Conservation (phyloP, 331 rosid genomes). For the Dryas integrifolia region DNA sequence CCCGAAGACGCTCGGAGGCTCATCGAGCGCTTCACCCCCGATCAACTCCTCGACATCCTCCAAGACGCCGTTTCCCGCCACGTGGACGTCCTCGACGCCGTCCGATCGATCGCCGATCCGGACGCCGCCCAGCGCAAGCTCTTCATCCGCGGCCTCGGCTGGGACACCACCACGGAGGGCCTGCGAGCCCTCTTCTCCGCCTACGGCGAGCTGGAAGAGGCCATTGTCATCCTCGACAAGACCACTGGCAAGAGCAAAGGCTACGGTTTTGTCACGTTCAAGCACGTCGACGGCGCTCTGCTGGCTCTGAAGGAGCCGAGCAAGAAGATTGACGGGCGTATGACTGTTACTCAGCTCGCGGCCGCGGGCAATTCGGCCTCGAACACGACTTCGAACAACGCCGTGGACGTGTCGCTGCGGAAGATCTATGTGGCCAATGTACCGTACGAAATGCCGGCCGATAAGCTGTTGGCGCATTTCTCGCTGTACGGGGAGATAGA, state of each 20-base stretch:
- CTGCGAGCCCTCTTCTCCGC: conserved; percentile 78
- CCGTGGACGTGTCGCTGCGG: conserved; percentile 47
- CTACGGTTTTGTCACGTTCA: conserved; percentile 80
- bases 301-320: conserved; percentile 88
- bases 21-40: conserved; percentile 64
- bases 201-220: conserved; percentile 85
- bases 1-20: conserved; percentile 67
- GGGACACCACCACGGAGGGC: conserved; percentile 89
- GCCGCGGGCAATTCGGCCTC: conserved; percentile 58
- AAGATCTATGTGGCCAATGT: conserved; percentile 89
- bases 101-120: conserved; percentile 55
- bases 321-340: conserved; percentile 88
- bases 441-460: conserved; percentile 72
- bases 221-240: conserved; percentile 78
- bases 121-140: conserved; percentile 85
- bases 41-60: conserved; percentile 66
- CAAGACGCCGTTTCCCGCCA: conserved; percentile 64
- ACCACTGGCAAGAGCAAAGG: conserved; percentile 78
- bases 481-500: conserved; percentile 75
- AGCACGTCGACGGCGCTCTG: conserved; percentile 77
- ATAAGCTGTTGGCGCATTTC: conserved; percentile 71
- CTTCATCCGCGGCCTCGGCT: conserved; percentile 87
- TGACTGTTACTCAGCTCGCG: conserved; percentile 88
- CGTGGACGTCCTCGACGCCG: conserved; percentile 66
- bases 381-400: conserved; percentile 20